Evolutionary conservation across 2,329 filamentous ascomycete genomes (phyloP), one percentile per base, ranked within the genome.

Genomic region (Paracoccidioides lutzii): DNA sequence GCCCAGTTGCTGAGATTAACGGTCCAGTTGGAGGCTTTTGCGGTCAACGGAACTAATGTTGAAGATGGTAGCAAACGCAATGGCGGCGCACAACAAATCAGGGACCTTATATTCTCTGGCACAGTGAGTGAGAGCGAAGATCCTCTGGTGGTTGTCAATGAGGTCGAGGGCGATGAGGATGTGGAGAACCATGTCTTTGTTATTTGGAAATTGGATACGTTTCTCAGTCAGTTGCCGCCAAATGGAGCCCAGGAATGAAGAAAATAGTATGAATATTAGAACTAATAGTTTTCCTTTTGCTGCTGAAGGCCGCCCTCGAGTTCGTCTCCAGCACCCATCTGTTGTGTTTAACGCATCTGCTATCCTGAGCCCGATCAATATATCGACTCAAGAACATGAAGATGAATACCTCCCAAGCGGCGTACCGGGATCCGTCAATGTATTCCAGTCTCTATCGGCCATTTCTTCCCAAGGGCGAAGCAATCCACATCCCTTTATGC

Each of bases 341-440:
- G 71, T 83, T 32, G 74, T 80, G 50, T 81, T 83, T 61, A 75
- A 76, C 37, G 73, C 75, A 30, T 74, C 71, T 22, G 71, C 72
- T 22, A 74, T 69, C 52, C 64, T 78, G 37, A 76, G 72, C 56
- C 73, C 75, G 2, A 64, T 72, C 1, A 71, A 75, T 52, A 65
- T 60, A 37, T 62, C 67, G n/a, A 66, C 68, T 52, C 64, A 65
- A 55, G 66, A 68, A 33, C 61, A 67, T 22, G 71, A 76, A 38
- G 75, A 78, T 59, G 74, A 77, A 50, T 80, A 80, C 60, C 71
- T 83, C 5, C 74, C 76, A 14, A 76, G 77, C 50, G 71, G 76
- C 48, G 69, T 78, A n/a, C 78, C 79, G 5, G 72, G 78, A n/a
- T 78, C 80, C 0, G 68, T 75, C 8, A 83, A 83, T 58, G 71